A percentile compares a stretch with the other conserved stretches of the same genome.
Evolutionary conservation across 768 basidiomycete species (phyloP).

Genomic region (Kwoniella dendrophila): DNA sequence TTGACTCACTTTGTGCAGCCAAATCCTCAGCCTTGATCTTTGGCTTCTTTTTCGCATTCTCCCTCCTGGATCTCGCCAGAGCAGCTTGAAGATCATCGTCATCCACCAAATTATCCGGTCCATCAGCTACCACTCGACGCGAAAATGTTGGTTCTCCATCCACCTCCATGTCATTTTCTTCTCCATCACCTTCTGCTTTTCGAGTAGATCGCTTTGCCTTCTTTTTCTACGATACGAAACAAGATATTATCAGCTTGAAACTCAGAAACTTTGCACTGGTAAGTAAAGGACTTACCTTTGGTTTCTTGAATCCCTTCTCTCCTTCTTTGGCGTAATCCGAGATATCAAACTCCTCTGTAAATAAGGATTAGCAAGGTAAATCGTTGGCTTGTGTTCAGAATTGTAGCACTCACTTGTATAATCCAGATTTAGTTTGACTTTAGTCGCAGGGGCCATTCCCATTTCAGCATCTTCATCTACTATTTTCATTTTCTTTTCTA

Average conservation of each 20-base stretch:
- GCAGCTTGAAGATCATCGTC: slow-evolving; percentile 97
- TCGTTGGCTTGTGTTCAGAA: neutral
- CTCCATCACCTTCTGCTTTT: slow-evolving; percentile 64
- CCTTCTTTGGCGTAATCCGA: slow-evolving; percentile 90
- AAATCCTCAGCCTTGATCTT: slow-evolving; percentile 80
- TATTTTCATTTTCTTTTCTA: slow-evolving; percentile 55
- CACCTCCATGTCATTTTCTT: slow-evolving; percentile 70
- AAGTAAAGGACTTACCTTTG: slow-evolving; percentile 64
- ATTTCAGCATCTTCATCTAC: slow-evolving; percentile 63
- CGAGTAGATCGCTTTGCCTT: slow-evolving; percentile 78
- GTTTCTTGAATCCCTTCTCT: slow-evolving; percentile 92
- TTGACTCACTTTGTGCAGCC: slow-evolving; percentile 66
- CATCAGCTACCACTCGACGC: slow-evolving; percentile 66
- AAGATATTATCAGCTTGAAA: slow-evolving; percentile 6
- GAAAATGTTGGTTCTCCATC: slow-evolving; percentile 69
- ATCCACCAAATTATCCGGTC: slow-evolving; percentile 89
- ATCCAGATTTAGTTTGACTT: slow-evolving; percentile 69
- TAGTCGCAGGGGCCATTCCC: slow-evolving; percentile 69
- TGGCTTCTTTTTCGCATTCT: slow-evolving; percentile 74
- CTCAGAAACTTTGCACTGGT: neutral
- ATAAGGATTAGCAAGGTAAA: slow-evolving; percentile 8
- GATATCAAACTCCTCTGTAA: slow-evolving; percentile 76
- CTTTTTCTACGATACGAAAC: slow-evolving; percentile 67
- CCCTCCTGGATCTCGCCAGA: slow-evolving; percentile 79
- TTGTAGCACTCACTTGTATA: slow-evolving; percentile 72